phyloP scores from a whole-genome alignment of 2,329 filamentous ascomycete genomes.

The Xylariaceae sp. region DNA sequence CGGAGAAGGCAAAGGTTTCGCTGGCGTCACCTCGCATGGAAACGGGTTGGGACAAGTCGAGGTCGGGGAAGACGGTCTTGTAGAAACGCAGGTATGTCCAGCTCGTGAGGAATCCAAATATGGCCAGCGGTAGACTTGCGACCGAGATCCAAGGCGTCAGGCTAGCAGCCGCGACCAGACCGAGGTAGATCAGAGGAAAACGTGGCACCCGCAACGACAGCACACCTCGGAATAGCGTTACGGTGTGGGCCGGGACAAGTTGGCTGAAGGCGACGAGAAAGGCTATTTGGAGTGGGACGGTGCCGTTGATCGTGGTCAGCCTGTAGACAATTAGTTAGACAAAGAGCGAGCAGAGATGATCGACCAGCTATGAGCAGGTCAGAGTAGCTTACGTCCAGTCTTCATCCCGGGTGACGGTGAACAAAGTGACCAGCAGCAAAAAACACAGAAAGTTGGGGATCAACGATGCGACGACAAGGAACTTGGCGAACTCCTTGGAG shows the following conservation, averaged over 20 bases:
- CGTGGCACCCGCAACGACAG: conserved; percentile 80
- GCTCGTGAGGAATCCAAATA: conserved; percentile 78
- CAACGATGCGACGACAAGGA: conserved; percentile 70
- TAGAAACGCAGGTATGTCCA: conserved; percentile 98
- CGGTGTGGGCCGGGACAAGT: conserved; percentile 93
- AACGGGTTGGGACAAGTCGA: conserved; percentile 57
- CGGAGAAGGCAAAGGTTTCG: conserved; percentile 92
- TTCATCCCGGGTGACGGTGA: conserved; percentile 62
- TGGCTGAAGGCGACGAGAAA: conserved; percentile 98
- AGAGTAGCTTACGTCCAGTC: conserved; percentile 60
- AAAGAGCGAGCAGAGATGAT: not conserved
- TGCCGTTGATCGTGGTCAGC: conserved; percentile 78
- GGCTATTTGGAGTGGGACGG: conserved; percentile 81
- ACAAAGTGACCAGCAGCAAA: conserved; percentile 68
- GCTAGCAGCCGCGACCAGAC: conserved; percentile 63
- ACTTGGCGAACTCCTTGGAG: conserved; percentile 85
- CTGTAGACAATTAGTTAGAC: conserved; percentile 41
- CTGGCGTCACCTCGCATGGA: conserved; percentile 83
- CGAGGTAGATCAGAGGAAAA: conserved; percentile 68
- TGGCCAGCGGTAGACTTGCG: conserved; percentile 73
- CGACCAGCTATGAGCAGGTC: not conserved
- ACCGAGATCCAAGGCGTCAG: conserved; percentile 57
- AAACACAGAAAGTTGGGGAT: conserved; percentile 78
- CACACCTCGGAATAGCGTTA: conserved; percentile 84
- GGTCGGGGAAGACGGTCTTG: conserved; percentile 68